Evolutionary conservation across 1,139 yeast genomes (phyloP).

Genomic region (Sugiyamaella neomexicana): DNA sequence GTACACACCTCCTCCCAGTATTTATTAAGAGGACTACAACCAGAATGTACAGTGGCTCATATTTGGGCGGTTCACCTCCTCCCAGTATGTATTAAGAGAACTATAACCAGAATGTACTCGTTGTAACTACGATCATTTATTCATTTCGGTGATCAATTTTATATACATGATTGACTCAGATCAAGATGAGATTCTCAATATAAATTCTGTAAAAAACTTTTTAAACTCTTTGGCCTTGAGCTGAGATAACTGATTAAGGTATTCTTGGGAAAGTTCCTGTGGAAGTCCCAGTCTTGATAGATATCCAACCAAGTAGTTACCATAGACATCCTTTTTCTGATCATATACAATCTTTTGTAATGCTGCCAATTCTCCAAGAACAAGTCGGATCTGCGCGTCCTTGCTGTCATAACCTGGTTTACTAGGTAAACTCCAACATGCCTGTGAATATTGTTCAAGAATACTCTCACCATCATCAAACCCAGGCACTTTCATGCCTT

Average conservation of each 20-base stretch:
- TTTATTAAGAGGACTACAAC: no score
- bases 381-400: constrained; percentile 76
- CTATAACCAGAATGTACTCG: no score
- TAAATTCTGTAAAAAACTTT: constrained; percentile 29
- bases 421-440: constrained; percentile 78
- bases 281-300: constrained; percentile 39
- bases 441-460: constrained; percentile 64
- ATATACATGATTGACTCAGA: constrained; percentile 6
- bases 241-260: constrained; percentile 31
- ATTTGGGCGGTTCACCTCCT: no score
- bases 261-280: constrained; percentile 31
- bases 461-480: constrained; percentile 58
- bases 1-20: no score
- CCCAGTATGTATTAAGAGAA: no score
- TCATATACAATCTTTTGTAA: constrained; percentile 63
- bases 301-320: constrained; percentile 32
- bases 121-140: no score
- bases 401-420: constrained; percentile 65
- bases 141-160: no score
- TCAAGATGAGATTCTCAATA: constrained; percentile 16
- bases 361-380: constrained; percentile 73
- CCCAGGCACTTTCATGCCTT: constrained; percentile 62
- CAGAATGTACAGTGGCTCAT: no score
- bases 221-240: constrained; percentile 36
- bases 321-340: constrained; percentile 37